Conservation (phyloP, 2,329 filamentous ascomycete species). For the Aureobasidium subglaciale region DNA sequence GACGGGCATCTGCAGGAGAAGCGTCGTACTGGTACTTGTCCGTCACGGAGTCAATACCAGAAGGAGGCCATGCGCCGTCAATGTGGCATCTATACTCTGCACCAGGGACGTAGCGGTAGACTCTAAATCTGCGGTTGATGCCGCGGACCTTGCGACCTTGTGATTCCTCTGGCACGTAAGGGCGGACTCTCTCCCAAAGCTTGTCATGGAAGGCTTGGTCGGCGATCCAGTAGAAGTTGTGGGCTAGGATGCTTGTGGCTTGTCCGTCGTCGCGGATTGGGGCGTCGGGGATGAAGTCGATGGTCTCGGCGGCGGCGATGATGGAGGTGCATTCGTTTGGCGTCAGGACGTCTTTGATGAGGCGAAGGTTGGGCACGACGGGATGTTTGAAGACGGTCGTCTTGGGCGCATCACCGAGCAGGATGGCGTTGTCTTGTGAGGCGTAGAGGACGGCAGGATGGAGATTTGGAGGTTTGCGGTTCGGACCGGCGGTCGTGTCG, state of each 20-base stretch:
- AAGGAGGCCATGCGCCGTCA: constrained; percentile 66
- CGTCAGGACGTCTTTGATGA: constrained; percentile 55
- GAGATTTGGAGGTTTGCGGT: constrained; percentile 61
- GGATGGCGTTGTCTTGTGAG: constrained; percentile 50
- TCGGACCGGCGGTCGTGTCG: constrained; percentile 52
- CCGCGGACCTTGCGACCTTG: constrained; percentile 54
- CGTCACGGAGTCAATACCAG: constrained; percentile 49
- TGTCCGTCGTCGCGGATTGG: constrained; percentile 60
- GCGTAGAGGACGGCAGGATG: constrained; percentile 61
- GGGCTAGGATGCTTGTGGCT: constrained; percentile 55
- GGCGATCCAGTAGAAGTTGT: constrained; percentile 69
- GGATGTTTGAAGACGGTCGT: constrained; percentile 56
- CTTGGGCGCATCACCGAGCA: constrained; percentile 38
- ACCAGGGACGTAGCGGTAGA: constrained; percentile 65
- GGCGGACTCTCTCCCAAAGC: constrained; percentile 55
- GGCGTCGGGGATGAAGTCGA: constrained; percentile 61
- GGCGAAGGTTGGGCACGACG: constrained; percentile 52
- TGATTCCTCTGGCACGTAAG: constrained; percentile 50
- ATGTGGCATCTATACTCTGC: constrained; percentile 67
- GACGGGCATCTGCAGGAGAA: constrained; percentile 52
- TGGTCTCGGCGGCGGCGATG: constrained; percentile 57
- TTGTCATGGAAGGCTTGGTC: constrained; percentile 56
- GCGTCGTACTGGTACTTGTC: constrained; percentile 60
- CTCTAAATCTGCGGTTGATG: constrained; percentile 62
- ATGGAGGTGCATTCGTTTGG: constrained; percentile 58